Percentiles rank a stretch among this genome's conserved stretches.
Evolutionary conservation across 129 eudicot genomes (phyloP).

Genomic region (Deinandra increscens): DNA sequence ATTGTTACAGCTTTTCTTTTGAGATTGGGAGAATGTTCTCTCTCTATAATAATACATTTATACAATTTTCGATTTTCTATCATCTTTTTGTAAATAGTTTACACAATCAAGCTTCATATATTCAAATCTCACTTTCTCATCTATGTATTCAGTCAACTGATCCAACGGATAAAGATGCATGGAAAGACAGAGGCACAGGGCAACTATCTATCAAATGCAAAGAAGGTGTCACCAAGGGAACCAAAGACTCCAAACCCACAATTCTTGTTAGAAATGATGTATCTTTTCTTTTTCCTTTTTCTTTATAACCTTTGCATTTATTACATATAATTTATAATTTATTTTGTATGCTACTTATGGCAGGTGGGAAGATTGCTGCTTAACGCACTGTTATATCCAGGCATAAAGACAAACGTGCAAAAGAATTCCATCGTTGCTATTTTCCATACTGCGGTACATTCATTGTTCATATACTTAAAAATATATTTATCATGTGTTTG

Average conservation of each 20-base stretch:
- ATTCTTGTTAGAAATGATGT: constrained; percentile 91
- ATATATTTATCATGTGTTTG: background rate
- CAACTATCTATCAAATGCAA: constrained; percentile 78
- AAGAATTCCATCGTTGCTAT: constrained; percentile 82
- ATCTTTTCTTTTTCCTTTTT: constrained; percentile 17
- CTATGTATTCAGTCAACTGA: constrained; percentile 64
- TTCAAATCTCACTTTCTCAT: background rate
- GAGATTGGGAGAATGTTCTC: background rate
- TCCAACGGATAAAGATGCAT: constrained; percentile 69
- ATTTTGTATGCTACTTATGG: constrained; percentile 23
- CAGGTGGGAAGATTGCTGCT: constrained; percentile 92
- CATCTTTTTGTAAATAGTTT: background rate
- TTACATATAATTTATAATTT: background rate
- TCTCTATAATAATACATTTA: background rate
- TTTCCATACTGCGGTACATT: constrained; percentile 72
- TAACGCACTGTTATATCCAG: constrained; percentile 81
- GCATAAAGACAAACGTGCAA: constrained; percentile 81
- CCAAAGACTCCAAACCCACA: constrained; percentile 89
- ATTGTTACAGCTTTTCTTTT: background rate
- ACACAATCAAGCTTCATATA: background rate
- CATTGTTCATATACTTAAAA: constrained; percentile 1
- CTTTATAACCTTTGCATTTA: background rate
- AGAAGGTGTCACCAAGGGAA: constrained; percentile 80
- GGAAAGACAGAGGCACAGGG: constrained; percentile 95
- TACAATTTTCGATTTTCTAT: background rate